A percentile compares a stretch with the other conserved stretches of the same genome.
These are phyloP conservation scores for Anethum foeniculum DNA, from an alignment of 140 eudicot genomes.

Conservation along the genomic window DNA sequence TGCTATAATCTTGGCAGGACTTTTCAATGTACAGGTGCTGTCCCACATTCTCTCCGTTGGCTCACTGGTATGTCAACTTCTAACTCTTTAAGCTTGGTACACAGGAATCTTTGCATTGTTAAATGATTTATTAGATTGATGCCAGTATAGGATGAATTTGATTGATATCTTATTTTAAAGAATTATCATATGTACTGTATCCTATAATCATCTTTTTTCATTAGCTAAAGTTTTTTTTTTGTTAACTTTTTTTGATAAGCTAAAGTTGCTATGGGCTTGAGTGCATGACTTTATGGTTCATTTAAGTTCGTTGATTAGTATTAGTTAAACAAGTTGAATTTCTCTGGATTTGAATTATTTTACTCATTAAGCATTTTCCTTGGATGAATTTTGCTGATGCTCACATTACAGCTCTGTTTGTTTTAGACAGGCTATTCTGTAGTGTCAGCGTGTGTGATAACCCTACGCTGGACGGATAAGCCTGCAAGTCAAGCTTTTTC, in stretches of 20 bases:
- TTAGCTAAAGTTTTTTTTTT: too few relatives aligned
- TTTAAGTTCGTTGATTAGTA: neutral
- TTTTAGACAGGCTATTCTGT: slow-evolving; percentile 94
- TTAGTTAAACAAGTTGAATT: neutral
- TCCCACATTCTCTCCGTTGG: slow-evolving; percentile 96
- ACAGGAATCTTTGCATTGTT: neutral
- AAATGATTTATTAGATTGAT: neutral
- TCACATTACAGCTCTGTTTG: slow-evolving; percentile 17
- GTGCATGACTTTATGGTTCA: neutral
- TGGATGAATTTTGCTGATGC: neutral
- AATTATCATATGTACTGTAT: neutral
- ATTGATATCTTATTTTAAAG: neutral
- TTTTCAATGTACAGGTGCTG: slow-evolving; percentile 70
- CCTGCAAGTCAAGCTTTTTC: slow-evolving; percentile 26
- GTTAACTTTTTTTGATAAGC: neutral
- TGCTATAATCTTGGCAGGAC: slow-evolving; percentile 71
- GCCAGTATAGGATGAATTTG: neutral
- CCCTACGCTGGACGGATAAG: slow-evolving; percentile 65
- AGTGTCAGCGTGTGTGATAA: slow-evolving; percentile 86
- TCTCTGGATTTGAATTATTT: neutral
- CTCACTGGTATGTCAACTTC: slow-evolving; percentile 51
- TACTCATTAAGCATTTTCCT: neutral
- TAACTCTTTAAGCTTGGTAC: neutral
- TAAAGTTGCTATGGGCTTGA: neutral
- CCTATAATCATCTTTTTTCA: neutral